Conservation (phyloP, 495 filamentous ascomycete species). For the Evansstolkia leycettana region DNA sequence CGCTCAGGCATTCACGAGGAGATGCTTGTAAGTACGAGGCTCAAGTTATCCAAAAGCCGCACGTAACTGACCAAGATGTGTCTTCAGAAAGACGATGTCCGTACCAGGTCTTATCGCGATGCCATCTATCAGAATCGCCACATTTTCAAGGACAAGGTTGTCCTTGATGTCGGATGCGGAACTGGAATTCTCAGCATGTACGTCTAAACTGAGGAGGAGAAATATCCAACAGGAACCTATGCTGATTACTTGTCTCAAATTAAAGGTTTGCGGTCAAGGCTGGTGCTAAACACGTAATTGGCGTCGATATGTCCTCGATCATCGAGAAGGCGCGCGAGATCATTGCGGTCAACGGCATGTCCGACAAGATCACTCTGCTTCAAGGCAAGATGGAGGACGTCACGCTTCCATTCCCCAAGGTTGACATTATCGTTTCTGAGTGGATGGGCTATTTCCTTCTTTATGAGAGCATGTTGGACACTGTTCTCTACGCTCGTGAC, state of each 20-base stretch:
- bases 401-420: conserved; percentile 68
- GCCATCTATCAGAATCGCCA: conserved; percentile 91
- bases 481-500: conserved; percentile 89
- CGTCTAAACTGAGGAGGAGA: conserved; percentile 12
- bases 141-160: conserved; percentile 94
- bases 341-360: conserved; percentile 73
- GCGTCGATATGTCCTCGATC: conserved; percentile 95
- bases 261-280: conserved; percentile 89
- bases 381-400: conserved; percentile 98
- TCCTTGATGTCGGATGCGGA: conserved; percentile 96
- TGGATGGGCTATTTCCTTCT: conserved; percentile 99
- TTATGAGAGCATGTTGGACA: conserved; percentile 98
- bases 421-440: conserved; percentile 98
- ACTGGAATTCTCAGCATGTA: conserved; percentile 83
- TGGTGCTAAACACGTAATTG: conserved; percentile 87
- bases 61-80: conserved; percentile 8
- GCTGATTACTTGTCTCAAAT: not conserved
- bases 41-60: not conserved
- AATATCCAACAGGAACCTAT: not conserved
- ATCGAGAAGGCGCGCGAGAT: conserved; percentile 92
- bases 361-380: conserved; percentile 74
- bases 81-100: conserved; percentile 89
- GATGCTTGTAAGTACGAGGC: conserved; percentile 68
- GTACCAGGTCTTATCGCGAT: conserved; percentile 90
- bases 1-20: conserved; percentile 87